These are phyloP conservation scores for Aspergillus ochraceus DNA, from an alignment of 2,329 filamentous ascomycete species.

Conservation along the genomic window DNA sequence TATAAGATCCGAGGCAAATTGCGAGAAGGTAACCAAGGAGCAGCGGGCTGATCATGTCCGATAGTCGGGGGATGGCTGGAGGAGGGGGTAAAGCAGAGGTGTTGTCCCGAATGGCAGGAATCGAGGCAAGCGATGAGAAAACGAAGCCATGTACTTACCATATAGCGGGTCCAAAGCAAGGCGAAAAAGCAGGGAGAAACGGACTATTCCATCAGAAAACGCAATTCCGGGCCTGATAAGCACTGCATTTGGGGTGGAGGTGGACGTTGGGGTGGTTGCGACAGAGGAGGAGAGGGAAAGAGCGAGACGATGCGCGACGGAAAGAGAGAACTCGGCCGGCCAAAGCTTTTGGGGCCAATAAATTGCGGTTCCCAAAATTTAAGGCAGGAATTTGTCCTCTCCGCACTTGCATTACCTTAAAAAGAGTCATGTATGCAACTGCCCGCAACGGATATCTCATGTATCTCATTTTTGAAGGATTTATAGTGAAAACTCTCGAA, in stretches of 20 bases:
- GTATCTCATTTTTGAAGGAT: too few relatives aligned
- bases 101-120: slow-evolving; percentile 13
- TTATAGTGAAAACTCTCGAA: too few relatives aligned
- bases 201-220: slow-evolving; percentile 26
- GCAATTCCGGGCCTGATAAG: slow-evolving; percentile 17
- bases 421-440: too few relatives aligned
- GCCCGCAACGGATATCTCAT: too few relatives aligned
- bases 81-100: background rate
- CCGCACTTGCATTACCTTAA: background rate
- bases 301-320: slow-evolving; percentile 22
- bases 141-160: slow-evolving; percentile 25
- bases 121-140: slow-evolving; percentile 18
- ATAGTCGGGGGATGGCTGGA: background rate
- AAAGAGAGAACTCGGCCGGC: slow-evolving; percentile 13
- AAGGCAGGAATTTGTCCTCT: background rate
- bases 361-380: background rate
- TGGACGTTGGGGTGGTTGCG: slow-evolving; percentile 13
- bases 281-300: slow-evolving; percentile 8
- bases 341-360: slow-evolving; percentile 3
- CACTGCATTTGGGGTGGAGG: slow-evolving; percentile 20
- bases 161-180: slow-evolving; percentile 20
- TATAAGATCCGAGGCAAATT: slow-evolving; percentile 6
- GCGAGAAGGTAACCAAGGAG: background rate
- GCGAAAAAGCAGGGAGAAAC: slow-evolving; percentile 28
- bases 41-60: background rate